Evolutionary conservation across 2,329 filamentous ascomycete species (phyloP).

Genomic region (Pyrenophora seminiperda): DNA sequence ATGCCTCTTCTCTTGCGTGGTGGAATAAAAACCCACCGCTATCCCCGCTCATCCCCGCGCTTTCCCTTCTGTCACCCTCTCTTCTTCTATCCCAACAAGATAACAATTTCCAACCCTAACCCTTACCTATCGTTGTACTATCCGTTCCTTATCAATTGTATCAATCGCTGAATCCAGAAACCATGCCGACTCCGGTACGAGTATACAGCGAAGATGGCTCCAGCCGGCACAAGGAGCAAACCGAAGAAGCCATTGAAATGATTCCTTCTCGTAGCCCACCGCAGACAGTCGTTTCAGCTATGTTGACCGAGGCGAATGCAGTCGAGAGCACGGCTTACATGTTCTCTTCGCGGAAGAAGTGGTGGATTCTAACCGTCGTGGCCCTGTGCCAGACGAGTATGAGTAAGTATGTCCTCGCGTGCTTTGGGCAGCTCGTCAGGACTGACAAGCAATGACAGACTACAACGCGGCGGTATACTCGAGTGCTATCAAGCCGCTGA

Average conservation of each 20-base stretch:
- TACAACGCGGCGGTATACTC: constrained; percentile 63
- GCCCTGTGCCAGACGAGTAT: constrained; percentile 60
- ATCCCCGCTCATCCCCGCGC: background rate
- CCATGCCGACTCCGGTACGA: constrained; percentile 8
- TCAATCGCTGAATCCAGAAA: no score
- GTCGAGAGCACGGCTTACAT: constrained; percentile 49
- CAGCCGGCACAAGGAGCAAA: constrained; percentile 3
- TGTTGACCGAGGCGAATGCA: constrained; percentile 26
- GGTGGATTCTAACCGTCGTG: constrained; percentile 59
- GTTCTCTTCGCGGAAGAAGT: constrained; percentile 58
- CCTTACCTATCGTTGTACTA: background rate
- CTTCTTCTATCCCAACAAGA: no score
- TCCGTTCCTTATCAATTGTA: no score
- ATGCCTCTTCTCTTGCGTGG: no score
- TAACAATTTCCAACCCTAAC: background rate
- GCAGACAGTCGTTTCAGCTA: constrained; percentile 4
- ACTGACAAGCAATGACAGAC: constrained; percentile 43
- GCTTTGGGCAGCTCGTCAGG: constrained; percentile 18
- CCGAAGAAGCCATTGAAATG: constrained; percentile 8
- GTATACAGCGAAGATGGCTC: constrained; percentile 11
- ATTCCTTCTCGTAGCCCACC: constrained; percentile 1
- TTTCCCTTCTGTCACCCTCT: background rate
- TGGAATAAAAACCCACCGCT: no score
- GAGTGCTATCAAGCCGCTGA: constrained; percentile 57
- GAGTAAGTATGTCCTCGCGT: constrained; percentile 48